Base-by-base conservation (phyloP, 2,329 filamentous ascomycete species). In the Penicillium sp. region DNA sequence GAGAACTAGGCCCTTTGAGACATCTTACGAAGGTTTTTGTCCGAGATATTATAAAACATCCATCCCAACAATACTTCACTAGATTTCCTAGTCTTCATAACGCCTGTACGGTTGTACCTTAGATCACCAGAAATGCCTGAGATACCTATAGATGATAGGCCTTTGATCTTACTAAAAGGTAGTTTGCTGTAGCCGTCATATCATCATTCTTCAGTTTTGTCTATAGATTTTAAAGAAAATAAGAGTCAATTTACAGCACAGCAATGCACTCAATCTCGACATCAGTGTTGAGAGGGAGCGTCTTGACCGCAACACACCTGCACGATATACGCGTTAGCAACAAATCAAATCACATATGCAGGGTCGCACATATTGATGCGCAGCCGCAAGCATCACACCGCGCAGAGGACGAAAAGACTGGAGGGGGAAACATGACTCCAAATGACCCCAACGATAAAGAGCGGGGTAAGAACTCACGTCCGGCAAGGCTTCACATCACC, bases 241-340 rank as follows among this genome's bases (percentile, higher is more conserved):
- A 14, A 19, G n/a, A 4, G 5, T 8, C 3, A 33, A 14, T 47
- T 33, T 14, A 40, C 73, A 86, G 81, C 53, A 88, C 80, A 54
- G 91, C 91, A 79, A 94, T 88, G 72, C 86, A 89, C 82, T 96
- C 91, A 71, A 96, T 94, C 82, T 96, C 91, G 25, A 96, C 86
- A 57, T 91, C 87, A 40, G 91, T 91, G 54, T 87, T 86, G 82
- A 92, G 91, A 58, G 91, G 91, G 61, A 96, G 82, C 66, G 89
- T 86, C 82, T 94, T 92, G 62, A 95, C 92, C 5, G 91, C 91
- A 51, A 96, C 90, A 72, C 91, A 96, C 30, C 67, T 72, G 19
- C n/a, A 22, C 6, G 28, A 30, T 11, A 33, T n/a, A 19, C 10
- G 4, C 11, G 33, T 54, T 19, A 57, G 45, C 17, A 33, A 44